Conservation (phyloP, 495 filamentous ascomycete genomes). For the Hypoxylon cercidicola region DNA sequence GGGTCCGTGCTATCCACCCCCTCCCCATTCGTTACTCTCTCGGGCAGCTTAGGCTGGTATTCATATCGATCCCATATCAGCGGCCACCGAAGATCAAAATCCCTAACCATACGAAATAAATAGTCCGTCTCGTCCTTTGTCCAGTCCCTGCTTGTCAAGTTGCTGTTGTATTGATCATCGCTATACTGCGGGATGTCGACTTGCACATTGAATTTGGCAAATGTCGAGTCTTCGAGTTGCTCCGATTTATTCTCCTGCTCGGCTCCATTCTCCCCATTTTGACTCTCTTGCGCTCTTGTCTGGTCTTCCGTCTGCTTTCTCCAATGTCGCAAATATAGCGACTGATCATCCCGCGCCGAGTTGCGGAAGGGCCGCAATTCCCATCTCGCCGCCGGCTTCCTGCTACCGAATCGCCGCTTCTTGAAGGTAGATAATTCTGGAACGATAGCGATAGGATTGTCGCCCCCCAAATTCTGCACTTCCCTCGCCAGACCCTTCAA, state of each 20-base stretch:
- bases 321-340: conserved; percentile 76
- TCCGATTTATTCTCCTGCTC: conserved; percentile 31
- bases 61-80: conserved; percentile 96
- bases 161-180: conserved; percentile 83
- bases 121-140: conserved; percentile 93
- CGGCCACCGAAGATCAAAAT: conserved; percentile 88
- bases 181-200: conserved; percentile 79
- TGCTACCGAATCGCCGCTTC: conserved; percentile 59
- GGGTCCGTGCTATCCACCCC: conserved; percentile 40
- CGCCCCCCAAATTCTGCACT: conserved; percentile 66
- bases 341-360: conserved; percentile 61
- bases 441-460: conserved; percentile 61
- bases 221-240: conserved; percentile 62
- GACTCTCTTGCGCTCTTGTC: conserved; percentile 32
- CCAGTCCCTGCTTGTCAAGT: conserved; percentile 81
- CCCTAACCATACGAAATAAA: conserved; percentile 73
- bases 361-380: conserved; percentile 63
- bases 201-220: conserved; percentile 85
- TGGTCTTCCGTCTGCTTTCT: conserved; percentile 55
- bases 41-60: conserved; percentile 64
- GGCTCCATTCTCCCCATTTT: conserved; percentile 22
- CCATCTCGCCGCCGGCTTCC: conserved; percentile 73
- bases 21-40: conserved; percentile 36
- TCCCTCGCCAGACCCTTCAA: conserved; percentile 67
- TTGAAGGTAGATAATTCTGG: conserved; percentile 58